Evolutionary conservation across 768 basidiomycete genomes (phyloP).

Genomic region (Baorangia bicolor): DNA sequence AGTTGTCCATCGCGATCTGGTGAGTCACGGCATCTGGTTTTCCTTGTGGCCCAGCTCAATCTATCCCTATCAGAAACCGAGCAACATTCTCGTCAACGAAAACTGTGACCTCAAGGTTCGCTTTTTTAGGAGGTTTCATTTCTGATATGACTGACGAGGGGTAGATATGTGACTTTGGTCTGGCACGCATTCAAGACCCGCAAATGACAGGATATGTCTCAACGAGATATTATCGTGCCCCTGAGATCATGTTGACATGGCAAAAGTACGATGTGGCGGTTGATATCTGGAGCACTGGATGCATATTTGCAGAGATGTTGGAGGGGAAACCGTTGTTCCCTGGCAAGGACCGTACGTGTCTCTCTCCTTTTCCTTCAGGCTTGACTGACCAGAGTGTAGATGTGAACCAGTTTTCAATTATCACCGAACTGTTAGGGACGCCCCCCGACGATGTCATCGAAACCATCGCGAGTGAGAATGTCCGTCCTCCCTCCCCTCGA

Average conservation of each 20-base stretch:
- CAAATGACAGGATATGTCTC: constrained; percentile 99
- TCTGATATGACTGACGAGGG: constrained; percentile 4
- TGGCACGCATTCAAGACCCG: constrained; percentile 97
- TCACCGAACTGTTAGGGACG: constrained; percentile 97
- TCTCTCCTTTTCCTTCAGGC: background rate
- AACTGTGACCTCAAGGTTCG: constrained; percentile 96
- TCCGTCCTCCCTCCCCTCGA: constrained; percentile 37
- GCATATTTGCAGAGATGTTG: constrained; percentile 99
- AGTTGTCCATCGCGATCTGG: constrained; percentile 96
- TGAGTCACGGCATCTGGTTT: constrained; percentile 34
- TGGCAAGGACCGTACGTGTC: constrained; percentile 93
- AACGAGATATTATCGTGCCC: constrained; percentile 97
- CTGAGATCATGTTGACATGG: constrained; percentile 99
- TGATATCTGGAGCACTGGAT: constrained; percentile 99
- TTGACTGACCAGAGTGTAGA: constrained; percentile 50
- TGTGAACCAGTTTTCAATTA: constrained; percentile 99
- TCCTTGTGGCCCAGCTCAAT: background rate
- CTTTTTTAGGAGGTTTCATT: constrained; percentile 1
- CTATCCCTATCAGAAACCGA: constrained; percentile 72
- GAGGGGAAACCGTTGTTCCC: constrained; percentile 99
- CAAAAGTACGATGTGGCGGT: constrained; percentile 99
- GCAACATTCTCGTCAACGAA: constrained; percentile 99
- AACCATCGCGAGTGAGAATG: constrained; percentile 97
- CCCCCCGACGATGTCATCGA: constrained; percentile 99
- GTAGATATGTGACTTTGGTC: constrained; percentile 97